phyloP scores from a whole-genome alignment of 192 early-diverging fungal genomes.

The Backusella luteola region DNA sequence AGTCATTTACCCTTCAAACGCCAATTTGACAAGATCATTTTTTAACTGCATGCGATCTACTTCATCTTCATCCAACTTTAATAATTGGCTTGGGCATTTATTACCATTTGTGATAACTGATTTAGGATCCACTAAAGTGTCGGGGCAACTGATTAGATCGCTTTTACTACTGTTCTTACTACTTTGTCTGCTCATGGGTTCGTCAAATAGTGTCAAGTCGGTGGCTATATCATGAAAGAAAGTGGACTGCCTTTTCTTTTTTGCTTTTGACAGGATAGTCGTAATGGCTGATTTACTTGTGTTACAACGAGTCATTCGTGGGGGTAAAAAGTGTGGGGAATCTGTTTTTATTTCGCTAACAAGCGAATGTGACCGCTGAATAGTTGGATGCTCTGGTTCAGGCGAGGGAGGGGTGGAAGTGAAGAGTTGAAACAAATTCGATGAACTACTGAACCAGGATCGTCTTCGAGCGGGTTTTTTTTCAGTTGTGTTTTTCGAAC shows the following conservation, averaged over 20 bases:
- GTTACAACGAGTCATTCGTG: background rate
- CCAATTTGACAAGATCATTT: slow-evolving; percentile 37
- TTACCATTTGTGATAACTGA: background rate
- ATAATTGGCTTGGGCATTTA: background rate
- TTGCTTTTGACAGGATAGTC: slow-evolving; percentile 16
- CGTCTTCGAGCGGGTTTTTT: background rate
- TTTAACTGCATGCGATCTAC: slow-evolving; percentile 34
- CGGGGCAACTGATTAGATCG: background rate
- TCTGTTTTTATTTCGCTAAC: background rate
- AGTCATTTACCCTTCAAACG: slow-evolving; percentile 30
- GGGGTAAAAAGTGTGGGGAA: background rate
- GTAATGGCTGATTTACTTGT: background rate
- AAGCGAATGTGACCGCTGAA: slow-evolving; percentile 6
- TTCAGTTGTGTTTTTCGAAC: background rate
- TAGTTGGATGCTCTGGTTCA: background rate
- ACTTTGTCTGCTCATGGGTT: background rate
- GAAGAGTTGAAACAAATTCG: slow-evolving; percentile 7
- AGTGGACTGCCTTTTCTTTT: background rate
- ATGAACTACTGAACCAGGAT: slow-evolving; percentile 16
- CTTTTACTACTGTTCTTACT: background rate
- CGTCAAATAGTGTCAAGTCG: background rate
- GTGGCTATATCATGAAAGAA: background rate
- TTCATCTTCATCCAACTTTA: slow-evolving; percentile 26
- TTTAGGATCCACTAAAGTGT: background rate
- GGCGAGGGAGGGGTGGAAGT: slow-evolving; percentile 13